Base-by-base conservation (phyloP, 805 yeast species). In the Sugiyamaella boreocaroliniensis region DNA sequence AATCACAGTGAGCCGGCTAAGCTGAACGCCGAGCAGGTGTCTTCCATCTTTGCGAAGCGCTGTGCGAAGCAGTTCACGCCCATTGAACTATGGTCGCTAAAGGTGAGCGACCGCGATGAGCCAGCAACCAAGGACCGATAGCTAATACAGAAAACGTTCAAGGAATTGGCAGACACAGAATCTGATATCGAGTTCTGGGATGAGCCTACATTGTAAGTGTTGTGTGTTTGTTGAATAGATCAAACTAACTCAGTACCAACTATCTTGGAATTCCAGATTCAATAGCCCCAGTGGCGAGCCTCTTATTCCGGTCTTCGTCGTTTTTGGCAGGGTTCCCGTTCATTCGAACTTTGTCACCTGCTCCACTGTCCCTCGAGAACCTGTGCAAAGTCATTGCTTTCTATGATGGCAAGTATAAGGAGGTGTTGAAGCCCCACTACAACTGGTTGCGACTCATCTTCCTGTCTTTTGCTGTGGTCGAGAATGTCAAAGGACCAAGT, bases 261-360 rank as follows among this genome's bases (percentile, higher is more conserved):
- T 61, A 56, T 43, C 59, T 79, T 15, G 63, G 64, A 14, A 52
- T 78, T 2, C 77, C 78, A 1, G 63, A 58, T 1, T 63, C 68
- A 4, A 58, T 65, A 11, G 55, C 59, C 0, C 62, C 65, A 2
- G 64, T 72, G 0, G 61, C 70, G 0, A 64, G 68, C 6, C 37
- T 75, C 1, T 50, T 82, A 0, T 74, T 73, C 60, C 65, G 69
- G 5, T 64, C 77, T 4, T 63, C 79, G 14, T 64, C 67, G 29
- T 71, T 72, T 4, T 50, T 84, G 29, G 74, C 80, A 0, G 68
- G 69, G 26, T 78, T 76, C 58, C 87, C 87, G 0, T 71, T 80
- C 50, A 53, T 80, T 7, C 64, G 68, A 19, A 71, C 70, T 15
- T 57, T 63, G 7, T 47, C 58, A 29, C 62, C 60, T 4, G 64